Evolutionary conservation across 371 early-diverging fungal species (phyloP).

Genomic region (Blakeslea trispora): DNA sequence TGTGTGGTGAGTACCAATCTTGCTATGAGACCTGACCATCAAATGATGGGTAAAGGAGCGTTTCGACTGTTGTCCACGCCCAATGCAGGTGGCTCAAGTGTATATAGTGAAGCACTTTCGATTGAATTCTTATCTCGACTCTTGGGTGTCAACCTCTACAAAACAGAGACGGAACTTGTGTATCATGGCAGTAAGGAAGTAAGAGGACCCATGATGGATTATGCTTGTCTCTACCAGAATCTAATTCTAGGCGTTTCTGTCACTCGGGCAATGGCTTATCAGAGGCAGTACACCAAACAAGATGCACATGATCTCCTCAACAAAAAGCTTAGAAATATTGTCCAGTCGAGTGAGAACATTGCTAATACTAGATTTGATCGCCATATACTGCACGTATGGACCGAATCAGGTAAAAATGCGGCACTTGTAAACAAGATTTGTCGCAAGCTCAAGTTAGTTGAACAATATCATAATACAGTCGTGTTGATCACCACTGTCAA

Average conservation of each 20-base stretch:
- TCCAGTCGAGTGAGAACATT: conserved; percentile 32
- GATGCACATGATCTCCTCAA: conserved; percentile 47
- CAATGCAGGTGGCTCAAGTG: conserved; percentile 58
- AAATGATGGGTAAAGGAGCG: conserved; percentile 10
- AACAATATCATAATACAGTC: conserved; percentile 20
- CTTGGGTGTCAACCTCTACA: conserved; percentile 43
- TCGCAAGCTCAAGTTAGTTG: conserved; percentile 7
- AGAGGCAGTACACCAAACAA: conserved; percentile 36
- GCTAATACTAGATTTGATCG: conserved; percentile 33
- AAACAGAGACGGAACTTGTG: conserved; percentile 60
- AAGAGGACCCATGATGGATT: no score
- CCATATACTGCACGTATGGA: conserved; percentile 62
- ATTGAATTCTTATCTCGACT: conserved; percentile 53
- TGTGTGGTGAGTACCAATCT: conserved; percentile 26
- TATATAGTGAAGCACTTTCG: conserved; percentile 57
- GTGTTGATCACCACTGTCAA: conserved; percentile 34
- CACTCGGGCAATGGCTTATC: conserved; percentile 54
- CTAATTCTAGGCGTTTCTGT: conserved; percentile 54
- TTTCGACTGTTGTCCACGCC: conserved; percentile 39
- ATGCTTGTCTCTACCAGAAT: conserved; percentile 30
- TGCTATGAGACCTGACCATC: conserved; percentile 1
- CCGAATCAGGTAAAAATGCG: conserved; percentile 45
- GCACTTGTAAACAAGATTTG: conserved; percentile 20
- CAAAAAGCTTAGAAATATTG: conserved; percentile 50
- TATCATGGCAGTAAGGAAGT: conserved; percentile 33